A percentile compares a stretch with the other conserved stretches of the same genome.
Conservation (phyloP, 106 monocot genomes). For the Platanthera zijinensis region DNA sequence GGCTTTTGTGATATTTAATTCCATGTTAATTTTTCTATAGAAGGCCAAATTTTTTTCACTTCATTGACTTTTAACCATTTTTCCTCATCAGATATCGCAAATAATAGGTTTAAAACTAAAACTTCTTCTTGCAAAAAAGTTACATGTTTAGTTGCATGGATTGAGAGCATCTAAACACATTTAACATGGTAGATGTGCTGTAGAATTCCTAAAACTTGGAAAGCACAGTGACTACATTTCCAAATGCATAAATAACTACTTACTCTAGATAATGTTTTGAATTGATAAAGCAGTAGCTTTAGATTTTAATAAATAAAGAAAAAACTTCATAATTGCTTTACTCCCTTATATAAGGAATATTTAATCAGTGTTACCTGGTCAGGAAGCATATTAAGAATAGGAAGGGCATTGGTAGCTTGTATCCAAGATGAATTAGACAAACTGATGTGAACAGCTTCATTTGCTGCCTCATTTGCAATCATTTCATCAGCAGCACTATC, state of each 20-base stretch:
- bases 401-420: conserved; percentile 14
- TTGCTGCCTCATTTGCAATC: conserved; percentile 14
- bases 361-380: conserved; percentile 22
- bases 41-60: neutral
- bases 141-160: neutral
- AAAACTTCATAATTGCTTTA: neutral
- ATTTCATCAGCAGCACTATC: conserved; percentile 18
- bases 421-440: conserved; percentile 19
- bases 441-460: conserved; percentile 16
- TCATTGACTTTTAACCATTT: neutral
- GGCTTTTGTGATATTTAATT: neutral
- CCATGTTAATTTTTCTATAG: neutral
- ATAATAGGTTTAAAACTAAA: neutral
- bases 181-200: neutral
- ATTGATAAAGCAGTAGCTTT: neutral
- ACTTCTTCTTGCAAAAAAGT: neutral
- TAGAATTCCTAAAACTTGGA: neutral
- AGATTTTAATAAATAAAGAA: neutral
- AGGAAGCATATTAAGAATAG: conserved; percentile 22
- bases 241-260: neutral
- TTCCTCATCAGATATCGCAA: neutral
- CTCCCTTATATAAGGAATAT: neutral
- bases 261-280: neutral
- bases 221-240: neutral
- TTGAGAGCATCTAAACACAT: neutral